Percentiles rank a stretch among this genome's conserved stretches.
These are phyloP conservation scores for Xylariaceae sp. DNA, from an alignment of 2,329 filamentous ascomycete genomes.

Conservation along the genomic window DNA sequence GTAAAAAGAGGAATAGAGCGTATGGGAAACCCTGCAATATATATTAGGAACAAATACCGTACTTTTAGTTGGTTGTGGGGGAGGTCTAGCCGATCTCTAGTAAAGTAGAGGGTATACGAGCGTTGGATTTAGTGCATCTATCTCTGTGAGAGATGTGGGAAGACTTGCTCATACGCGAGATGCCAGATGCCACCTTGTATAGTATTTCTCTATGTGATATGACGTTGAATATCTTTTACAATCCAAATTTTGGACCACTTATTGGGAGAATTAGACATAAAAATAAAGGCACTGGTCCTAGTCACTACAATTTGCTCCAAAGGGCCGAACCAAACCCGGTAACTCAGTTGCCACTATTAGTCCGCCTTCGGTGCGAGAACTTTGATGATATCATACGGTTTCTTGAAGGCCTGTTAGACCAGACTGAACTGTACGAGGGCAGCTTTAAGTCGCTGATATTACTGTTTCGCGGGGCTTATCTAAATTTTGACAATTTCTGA, in stretches of 20 bases:
- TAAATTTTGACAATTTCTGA: slow-evolving; percentile 9
- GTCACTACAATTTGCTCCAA: slow-evolving; percentile 22
- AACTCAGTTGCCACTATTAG: slow-evolving; percentile 17
- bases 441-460: slow-evolving; percentile 6
- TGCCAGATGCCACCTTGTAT: no score
- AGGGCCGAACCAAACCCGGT: slow-evolving; percentile 11
- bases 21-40: slow-evolving; percentile 23
- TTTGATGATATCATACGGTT: slow-evolving; percentile 17
- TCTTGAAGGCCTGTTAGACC: slow-evolving; percentile 11
- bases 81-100: slow-evolving; percentile 21
- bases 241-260: slow-evolving; percentile 23
- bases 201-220: no score
- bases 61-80: slow-evolving; percentile 28
- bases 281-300: slow-evolving; percentile 1
- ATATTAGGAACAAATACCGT: slow-evolving; percentile 21
- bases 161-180: no score
- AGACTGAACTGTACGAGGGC: slow-evolving; percentile 9
- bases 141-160: no score
- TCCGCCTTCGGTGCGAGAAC: slow-evolving; percentile 8
- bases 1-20: neutral
- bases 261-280: slow-evolving; percentile 24
- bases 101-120: no score
- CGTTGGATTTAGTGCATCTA: no score
- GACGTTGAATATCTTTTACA: no score
- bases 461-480: neutral